Base-by-base conservation (phyloP, 2,329 filamentous ascomycete species). In the Epichloe baconii region DNA sequence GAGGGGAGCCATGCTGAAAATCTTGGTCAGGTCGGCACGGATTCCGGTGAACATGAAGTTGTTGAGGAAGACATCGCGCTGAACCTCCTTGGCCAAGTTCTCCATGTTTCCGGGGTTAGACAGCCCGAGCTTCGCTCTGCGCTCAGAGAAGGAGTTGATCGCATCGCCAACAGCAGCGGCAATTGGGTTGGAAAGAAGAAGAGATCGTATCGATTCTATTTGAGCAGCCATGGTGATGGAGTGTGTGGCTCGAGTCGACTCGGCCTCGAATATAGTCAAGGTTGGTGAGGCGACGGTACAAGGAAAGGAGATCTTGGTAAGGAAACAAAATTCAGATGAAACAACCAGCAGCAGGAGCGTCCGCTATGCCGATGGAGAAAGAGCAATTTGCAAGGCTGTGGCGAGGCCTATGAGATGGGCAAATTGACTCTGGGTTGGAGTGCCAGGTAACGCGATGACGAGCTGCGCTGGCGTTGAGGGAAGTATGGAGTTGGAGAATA, bases 31-130 rank as follows among this genome's bases (percentile, higher is more conserved):
- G 71, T 98, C 93, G 68, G 91, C 94, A 66, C 91, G 87, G 68
- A 98, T 79, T 63, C 93, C 93, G 44, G 88, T 86, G 76, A 98
- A 97, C 82, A 93, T 94, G 70, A 88, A 86, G 76, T 96, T 95
- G 73, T 85, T 93, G 64, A 96, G 82, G 67, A 97, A 85, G 61
- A 96, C 90, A 79, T 96, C 90, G 71, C 90, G 89, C 74, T 94
- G 85, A 56, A 96, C 89, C 75, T 98, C 93, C 67, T 86, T 84
- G 60, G 86, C 80, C 67, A 95, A 83, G 65, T 83, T 83, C 71
- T 98, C 93, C 59, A 96, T 83, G 49, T 86, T 90, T 62, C 93
- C 93, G 41, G 93, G 93, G 71, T 97, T 97, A 59, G 84, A 78
- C 60, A 98, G 77, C 56, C 90, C 91, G 58, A 98, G 79, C 71